Conservation (phyloP, 192 early-diverging fungal genomes). For the Phlyctochytrium arcticum region DNA sequence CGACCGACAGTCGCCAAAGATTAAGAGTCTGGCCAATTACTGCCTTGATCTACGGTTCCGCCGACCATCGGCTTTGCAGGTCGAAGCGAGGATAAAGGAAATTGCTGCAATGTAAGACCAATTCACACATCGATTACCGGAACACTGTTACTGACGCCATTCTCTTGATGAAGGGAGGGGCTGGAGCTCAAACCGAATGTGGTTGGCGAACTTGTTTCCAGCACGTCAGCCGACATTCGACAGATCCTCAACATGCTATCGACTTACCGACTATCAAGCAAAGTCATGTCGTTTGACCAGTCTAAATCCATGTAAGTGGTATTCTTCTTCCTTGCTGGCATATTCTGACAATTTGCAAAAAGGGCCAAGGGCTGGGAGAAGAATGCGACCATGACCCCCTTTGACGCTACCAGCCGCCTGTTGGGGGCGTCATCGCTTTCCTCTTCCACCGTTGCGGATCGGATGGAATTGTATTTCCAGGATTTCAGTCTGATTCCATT, state of each 20-base stretch:
- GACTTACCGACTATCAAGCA: slow-evolving; percentile 71
- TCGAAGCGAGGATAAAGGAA: slow-evolving; percentile 67
- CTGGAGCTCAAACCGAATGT: slow-evolving; percentile 73
- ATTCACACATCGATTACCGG: not conserved
- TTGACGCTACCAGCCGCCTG: slow-evolving; percentile 69
- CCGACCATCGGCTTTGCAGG: slow-evolving; percentile 66
- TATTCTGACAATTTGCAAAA: slow-evolving; percentile 10
- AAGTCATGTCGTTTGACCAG: slow-evolving; percentile 74
- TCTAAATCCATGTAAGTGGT: slow-evolving; percentile 71
- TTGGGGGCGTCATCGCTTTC: slow-evolving; percentile 51
- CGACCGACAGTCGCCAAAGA: slow-evolving; percentile 80
- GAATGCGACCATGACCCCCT: slow-evolving; percentile 61
- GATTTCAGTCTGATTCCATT: slow-evolving; percentile 84
- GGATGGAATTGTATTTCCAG: slow-evolving; percentile 85
- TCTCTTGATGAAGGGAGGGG: slow-evolving; percentile 54
- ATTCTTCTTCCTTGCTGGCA: not conserved
- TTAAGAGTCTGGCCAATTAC: slow-evolving; percentile 76
- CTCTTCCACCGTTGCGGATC: slow-evolving; percentile 59
- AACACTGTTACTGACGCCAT: not conserved
- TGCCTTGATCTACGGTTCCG: slow-evolving; percentile 81
- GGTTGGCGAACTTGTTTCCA: slow-evolving; percentile 71
- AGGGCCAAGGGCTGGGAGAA: slow-evolving; percentile 45
- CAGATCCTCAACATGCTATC: slow-evolving; percentile 95
- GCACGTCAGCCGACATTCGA: slow-evolving; percentile 87
- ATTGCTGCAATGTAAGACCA: slow-evolving; percentile 62